These are phyloP conservation scores for Acrodontium crateriforme DNA, from an alignment of 2,329 filamentous ascomycete genomes.

Conservation along the genomic window DNA sequence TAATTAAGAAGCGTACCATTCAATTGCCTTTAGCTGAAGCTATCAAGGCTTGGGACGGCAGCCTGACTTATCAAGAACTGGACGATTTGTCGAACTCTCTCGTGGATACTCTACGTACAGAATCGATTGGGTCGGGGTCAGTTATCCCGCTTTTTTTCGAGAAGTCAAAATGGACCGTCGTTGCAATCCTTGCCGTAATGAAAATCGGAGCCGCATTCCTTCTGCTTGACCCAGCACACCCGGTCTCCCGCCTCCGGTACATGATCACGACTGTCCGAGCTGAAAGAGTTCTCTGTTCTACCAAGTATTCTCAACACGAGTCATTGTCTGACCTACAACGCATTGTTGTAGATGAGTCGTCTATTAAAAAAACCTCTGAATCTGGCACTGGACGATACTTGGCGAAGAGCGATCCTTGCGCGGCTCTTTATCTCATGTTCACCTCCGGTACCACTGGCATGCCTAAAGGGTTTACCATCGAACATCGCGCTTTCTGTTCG, in stretches of 20 bases:
- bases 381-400: no score
- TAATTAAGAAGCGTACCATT: neutral
- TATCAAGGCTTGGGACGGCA: constrained; percentile 5
- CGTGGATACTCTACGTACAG: neutral
- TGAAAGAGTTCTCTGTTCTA: neutral
- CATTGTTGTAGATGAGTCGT: neutral
- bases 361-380: no score
- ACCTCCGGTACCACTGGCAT: neutral
- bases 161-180: neutral
- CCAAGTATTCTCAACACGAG: neutral
- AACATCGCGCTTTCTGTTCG: neutral
- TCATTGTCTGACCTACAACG: neutral
- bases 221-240: neutral
- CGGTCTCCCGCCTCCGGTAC: neutral
- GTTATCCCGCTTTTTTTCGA: neutral
- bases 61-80: constrained; percentile 4
- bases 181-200: neutral
- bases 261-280: neutral
- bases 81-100: neutral
- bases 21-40: constrained; percentile 1
- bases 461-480: neutral
- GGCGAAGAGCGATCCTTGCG: neutral
- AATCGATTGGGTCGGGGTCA: no score
- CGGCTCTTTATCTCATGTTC: neutral
- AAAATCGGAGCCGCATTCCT: neutral